These are phyloP conservation scores for Penicillium sp. DNA, from an alignment of 2,329 filamentous ascomycete species.

Conservation along the genomic window DNA sequence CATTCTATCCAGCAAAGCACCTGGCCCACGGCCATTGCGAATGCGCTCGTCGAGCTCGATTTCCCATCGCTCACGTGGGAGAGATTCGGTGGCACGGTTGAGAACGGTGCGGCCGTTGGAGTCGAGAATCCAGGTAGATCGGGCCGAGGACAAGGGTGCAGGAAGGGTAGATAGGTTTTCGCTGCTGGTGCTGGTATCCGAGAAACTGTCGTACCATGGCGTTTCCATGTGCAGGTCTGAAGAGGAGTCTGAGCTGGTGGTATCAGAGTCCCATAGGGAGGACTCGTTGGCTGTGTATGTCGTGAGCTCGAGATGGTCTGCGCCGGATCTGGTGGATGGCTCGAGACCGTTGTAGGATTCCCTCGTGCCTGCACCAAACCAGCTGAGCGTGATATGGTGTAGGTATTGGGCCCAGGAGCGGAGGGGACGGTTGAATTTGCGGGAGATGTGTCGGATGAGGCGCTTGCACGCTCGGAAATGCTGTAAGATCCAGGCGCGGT, in stretches of 20 bases:
- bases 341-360: neutral
- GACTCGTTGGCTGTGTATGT: neutral
- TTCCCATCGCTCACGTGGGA: neutral
- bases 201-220: neutral
- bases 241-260: neutral
- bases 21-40: neutral
- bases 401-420: neutral
- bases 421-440: neutral
- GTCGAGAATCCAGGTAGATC: neutral
- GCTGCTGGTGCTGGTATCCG: neutral
- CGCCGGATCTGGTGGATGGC: neutral
- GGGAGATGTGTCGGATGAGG: neutral
- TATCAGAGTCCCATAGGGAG: neutral
- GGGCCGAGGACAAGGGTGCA: too few species aligned
- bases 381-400: neutral
- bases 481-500: conserved; percentile 5
- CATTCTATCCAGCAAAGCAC: neutral
- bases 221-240: neutral
- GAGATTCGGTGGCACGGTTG: neutral
- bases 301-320: neutral
- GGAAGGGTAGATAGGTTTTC: neutral
- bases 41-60: neutral
- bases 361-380: neutral
- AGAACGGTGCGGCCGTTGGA: neutral
- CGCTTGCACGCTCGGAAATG: neutral